Percentiles rank a stretch among this genome's conserved stretches.
Conservation (phyloP, 2,329 filamentous ascomycete species). For the Ascosphaera apis region DNA sequence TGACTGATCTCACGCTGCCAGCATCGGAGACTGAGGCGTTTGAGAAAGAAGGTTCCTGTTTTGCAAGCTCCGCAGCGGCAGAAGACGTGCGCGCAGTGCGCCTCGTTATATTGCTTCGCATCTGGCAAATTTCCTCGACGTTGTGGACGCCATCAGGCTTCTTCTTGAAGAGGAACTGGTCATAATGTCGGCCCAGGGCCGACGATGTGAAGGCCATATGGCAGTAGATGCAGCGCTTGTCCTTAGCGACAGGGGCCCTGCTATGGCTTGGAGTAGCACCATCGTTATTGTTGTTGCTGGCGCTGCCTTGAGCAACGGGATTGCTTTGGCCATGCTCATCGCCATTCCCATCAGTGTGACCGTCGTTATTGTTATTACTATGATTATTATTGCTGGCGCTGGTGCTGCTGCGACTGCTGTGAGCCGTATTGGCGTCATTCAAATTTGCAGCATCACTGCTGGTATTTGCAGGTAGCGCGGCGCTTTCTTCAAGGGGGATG, state of each 20-base stretch:
- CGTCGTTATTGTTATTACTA: too few relatives aligned
- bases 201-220: conserved; percentile 79
- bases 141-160: conserved; percentile 86
- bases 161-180: conserved; percentile 81
- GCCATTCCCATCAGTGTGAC: too few relatives aligned
- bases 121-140: conserved; percentile 65
- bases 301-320: too few relatives aligned
- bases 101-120: conserved; percentile 67
- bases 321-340: conserved; percentile 2
- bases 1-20: too few relatives aligned
- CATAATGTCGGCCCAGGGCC: conserved; percentile 75
- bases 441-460: too few relatives aligned
- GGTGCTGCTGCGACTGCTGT: too few relatives aligned
- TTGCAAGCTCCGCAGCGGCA: conserved; percentile 33
- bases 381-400: too few relatives aligned
- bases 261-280: conserved; percentile 12
- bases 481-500: too few relatives aligned
- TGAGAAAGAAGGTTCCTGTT: conserved; percentile 34
- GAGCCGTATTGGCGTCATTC: too few relatives aligned
- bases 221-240: conserved; percentile 76
- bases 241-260: conserved; percentile 40
- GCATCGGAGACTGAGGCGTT: too few relatives aligned
- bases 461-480: too few relatives aligned
- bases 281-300: conserved; percentile 15
- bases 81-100: conserved; percentile 56